A percentile compares a stretch with the other conserved stretches of the same genome.
Evolutionary conservation across 345 rosid species (phyloP).

Genomic region (Citrus sp.): DNA sequence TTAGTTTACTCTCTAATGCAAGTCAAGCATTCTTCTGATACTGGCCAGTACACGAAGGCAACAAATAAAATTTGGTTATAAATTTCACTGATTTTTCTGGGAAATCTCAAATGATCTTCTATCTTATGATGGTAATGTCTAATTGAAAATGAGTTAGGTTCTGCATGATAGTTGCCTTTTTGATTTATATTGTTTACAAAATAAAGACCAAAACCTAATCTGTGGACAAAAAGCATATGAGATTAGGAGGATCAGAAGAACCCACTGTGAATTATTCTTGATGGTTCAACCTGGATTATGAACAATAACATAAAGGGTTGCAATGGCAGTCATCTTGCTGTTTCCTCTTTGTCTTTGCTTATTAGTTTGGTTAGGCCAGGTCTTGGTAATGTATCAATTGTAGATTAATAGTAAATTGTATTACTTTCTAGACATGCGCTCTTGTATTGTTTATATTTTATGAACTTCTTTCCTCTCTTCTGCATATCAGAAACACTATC

Average conservation of each 20-base stretch:
- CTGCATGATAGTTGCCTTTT: not conserved
- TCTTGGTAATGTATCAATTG: not conserved
- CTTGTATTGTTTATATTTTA: not conserved
- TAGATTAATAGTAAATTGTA: not conserved
- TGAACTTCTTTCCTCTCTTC: not conserved
- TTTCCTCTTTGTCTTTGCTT: not conserved
- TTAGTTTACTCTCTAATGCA: not conserved
- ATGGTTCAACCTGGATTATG: not conserved
- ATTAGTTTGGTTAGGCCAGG: not conserved
- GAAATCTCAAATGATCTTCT: too few relatives aligned
- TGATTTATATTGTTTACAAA: not conserved
- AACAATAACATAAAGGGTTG: not conserved
- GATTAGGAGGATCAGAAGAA: not conserved
- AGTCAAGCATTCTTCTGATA: not conserved
- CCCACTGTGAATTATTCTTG: not conserved
- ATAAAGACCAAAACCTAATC: not conserved
- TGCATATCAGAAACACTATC: slow-evolving; percentile 81
- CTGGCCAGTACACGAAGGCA: not conserved
- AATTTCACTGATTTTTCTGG: too few relatives aligned
- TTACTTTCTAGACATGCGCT: not conserved
- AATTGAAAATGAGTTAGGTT: not conserved
- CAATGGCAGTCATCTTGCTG: not conserved
- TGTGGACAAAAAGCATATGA: not conserved
- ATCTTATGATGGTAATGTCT: too few relatives aligned
- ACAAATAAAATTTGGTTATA: not conserved